Evolutionary conservation across 192 early-diverging fungal genomes (phyloP).

Genomic region (Pilobolus umbonatus): DNA sequence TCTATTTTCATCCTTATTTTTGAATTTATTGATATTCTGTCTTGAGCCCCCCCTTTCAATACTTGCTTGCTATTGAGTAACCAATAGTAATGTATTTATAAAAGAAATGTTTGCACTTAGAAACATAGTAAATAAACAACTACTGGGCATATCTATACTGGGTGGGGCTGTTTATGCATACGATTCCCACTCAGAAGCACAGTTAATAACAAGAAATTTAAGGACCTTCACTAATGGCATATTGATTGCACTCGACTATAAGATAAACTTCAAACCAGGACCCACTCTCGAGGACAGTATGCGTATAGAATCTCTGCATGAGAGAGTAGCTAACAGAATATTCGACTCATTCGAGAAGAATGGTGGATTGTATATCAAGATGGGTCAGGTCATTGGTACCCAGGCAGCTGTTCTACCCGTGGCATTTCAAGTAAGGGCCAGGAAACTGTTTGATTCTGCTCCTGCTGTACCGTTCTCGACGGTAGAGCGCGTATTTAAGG

Average conservation of each 20-base stretch:
- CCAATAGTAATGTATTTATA: too few species aligned
- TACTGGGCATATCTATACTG: not conserved
- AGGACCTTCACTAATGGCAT: slow-evolving; percentile 49
- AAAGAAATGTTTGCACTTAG: too few species aligned
- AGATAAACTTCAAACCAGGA: slow-evolving; percentile 73
- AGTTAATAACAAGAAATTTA: slow-evolving; percentile 39
- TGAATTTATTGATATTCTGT: too few species aligned
- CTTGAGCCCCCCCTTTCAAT: too few species aligned
- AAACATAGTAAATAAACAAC: too few species aligned
- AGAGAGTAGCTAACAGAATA: slow-evolving; percentile 65
- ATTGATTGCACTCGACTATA: slow-evolving; percentile 65
- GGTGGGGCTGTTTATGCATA: slow-evolving; percentile 35
- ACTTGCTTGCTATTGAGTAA: too few species aligned
- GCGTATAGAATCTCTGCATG: slow-evolving; percentile 64
- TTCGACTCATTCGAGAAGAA: slow-evolving; percentile 75
- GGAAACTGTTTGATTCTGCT: slow-evolving; percentile 74
- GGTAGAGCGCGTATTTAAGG: slow-evolving; percentile 61
- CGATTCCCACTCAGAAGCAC: slow-evolving; percentile 44
- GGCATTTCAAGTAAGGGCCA: slow-evolving; percentile 56
- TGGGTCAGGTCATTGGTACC: slow-evolving; percentile 71
- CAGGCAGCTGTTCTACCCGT: slow-evolving; percentile 60
- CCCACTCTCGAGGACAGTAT: slow-evolving; percentile 41
- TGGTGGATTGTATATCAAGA: slow-evolving; percentile 90
- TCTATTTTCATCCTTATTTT: too few species aligned
- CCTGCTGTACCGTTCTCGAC: slow-evolving; percentile 62